Evolutionary conservation across 306 rosid genomes (phyloP), one percentile per base, ranked within the genome.

Genomic region (Sicyos edulis): DNA sequence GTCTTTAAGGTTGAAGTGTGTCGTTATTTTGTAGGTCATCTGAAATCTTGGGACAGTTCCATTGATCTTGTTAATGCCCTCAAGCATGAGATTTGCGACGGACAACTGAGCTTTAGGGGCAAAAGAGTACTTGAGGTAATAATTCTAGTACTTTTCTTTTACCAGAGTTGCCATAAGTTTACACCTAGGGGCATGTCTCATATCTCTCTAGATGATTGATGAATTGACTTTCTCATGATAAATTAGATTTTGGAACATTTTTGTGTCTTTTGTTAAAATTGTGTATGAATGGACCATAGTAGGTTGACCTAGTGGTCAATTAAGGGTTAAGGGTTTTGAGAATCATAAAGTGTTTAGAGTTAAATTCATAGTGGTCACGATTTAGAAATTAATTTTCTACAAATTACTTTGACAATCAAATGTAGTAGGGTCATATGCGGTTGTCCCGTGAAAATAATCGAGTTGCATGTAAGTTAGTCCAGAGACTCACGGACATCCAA

Each of bases 81-180:
- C 32, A 93, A 90, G 83, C 91, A 86, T 74, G 98, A 93, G 80
- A 93, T 93, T 83, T 87, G 98, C 59, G 98, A 93, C 73, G 98
- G 98, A 62, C 97, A 93, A 70, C 82, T 93, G 80, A 88, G 88
- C 80, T 88, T 93, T 76, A 83, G 98, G 80, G 98, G 98, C 10
- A 93, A 93, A 88, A 88, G 91, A 82, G 97, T 93, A 24, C 92
- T 93, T 26, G 96, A 93, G 97, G 98, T 93, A 86, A 64, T 93
- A 86, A 60, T 58, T 56, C 50, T 57, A 37, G 44, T 37, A 37
- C 44, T 78, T 9, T 40, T 67, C 44, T 78, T 9, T 40, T 67
- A 37, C 47, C 47, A 74, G 19, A 73, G 74, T 59, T 16, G 80
- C 29, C 13, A 65, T 75, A 59, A 53, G 53, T 6, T 11, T 42